Conservation (phyloP, 768 basidiomycete genomes). For the Hygrophorus pudorinus region DNA sequence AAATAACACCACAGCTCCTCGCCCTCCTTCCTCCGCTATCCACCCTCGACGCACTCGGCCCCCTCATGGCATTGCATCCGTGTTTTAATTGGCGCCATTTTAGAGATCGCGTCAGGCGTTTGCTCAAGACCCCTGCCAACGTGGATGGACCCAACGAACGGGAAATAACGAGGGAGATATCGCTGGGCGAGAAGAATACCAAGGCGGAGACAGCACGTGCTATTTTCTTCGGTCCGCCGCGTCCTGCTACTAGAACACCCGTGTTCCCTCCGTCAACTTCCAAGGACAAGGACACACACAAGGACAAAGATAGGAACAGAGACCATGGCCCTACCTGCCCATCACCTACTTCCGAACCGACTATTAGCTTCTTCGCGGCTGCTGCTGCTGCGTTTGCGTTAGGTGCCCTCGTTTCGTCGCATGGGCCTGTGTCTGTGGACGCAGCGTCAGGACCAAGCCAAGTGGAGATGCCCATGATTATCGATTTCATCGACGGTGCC, state of each 20-base stretch:
- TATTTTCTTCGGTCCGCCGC: constrained; percentile 2
- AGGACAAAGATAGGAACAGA: too few species aligned
- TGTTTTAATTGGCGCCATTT: constrained; percentile 3
- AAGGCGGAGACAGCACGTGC: constrained; percentile 1
- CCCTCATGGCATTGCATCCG: background rate
- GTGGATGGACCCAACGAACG: background rate
- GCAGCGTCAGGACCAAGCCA: background rate
- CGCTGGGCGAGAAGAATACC: background rate
- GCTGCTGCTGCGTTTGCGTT: constrained; percentile 51
- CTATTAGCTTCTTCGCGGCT: constrained; percentile 46
- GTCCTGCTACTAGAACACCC: background rate
- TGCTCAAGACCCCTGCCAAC: background rate
- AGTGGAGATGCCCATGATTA: background rate
- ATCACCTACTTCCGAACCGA: background rate
- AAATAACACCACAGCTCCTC: constrained; percentile 15
- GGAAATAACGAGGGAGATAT: too few species aligned
- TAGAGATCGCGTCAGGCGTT: background rate
- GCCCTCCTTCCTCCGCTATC: constrained; percentile 20
- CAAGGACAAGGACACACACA: too few species aligned
- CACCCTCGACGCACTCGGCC: background rate
- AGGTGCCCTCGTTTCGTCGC: constrained; percentile 26
- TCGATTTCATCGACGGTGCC: background rate
- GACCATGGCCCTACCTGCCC: background rate
- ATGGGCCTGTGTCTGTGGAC: background rate
- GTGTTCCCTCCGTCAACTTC: background rate